Conservation (phyloP, 2,329 filamentous ascomycete species). For the Apiospora pterosperma region DNA sequence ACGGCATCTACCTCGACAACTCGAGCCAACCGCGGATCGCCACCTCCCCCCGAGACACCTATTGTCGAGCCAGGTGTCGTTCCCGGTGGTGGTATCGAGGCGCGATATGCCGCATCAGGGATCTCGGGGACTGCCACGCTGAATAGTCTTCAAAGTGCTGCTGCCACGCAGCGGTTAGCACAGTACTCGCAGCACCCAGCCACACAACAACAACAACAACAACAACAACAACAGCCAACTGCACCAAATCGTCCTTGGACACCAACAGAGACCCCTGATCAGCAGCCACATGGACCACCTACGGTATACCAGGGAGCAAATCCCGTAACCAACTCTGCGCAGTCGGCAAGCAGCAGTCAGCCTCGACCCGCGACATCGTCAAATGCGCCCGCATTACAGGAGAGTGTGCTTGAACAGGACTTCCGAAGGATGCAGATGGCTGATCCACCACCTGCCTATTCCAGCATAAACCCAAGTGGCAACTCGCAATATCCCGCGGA, state of each 20-base stretch:
- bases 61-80: conserved; percentile 67
- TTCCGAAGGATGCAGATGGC: conserved; percentile 76
- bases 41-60: conserved; percentile 91
- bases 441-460: conserved; percentile 93
- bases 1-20: conserved; percentile 94
- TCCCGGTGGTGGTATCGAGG: conserved; percentile 82
- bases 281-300: conserved; percentile 83
- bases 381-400: conserved; percentile 41
- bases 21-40: conserved; percentile 85
- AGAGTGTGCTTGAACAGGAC: conserved; percentile 79
- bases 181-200: conserved; percentile 64
- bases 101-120: conserved; percentile 84
- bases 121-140: conserved; percentile 84
- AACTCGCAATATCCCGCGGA: conserved; percentile 71
- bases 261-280: conserved; percentile 84
- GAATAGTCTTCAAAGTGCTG: conserved; percentile 75
- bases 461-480: conserved; percentile 60
- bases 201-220: conserved; percentile 27
- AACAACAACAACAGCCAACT: conserved; percentile 23
- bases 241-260: conserved; percentile 76
- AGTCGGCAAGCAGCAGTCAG: conserved; percentile 38
- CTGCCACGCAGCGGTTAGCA: conserved; percentile 75
- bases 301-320: conserved; percentile 86
- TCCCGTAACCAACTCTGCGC: conserved; percentile 58
- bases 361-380: conserved; percentile 21